Conservation (phyloP, 148 eudicot species). For the Dianthus caryophyllus region DNA sequence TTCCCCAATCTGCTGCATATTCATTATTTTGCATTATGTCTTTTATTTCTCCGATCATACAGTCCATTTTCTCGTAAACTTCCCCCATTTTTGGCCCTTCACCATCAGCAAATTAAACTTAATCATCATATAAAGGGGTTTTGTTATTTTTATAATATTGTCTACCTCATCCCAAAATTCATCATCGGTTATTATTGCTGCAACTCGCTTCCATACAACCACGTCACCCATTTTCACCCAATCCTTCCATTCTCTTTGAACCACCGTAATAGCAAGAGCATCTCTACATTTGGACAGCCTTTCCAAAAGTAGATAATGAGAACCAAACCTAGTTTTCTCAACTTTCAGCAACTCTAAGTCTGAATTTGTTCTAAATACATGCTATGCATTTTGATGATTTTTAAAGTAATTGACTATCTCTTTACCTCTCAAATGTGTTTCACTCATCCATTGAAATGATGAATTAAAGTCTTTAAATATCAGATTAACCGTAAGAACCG, state of each 20-base stretch:
- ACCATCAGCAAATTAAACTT: conserved; percentile 25
- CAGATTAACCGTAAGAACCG: conserved; percentile 14
- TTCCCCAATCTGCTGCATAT: not conserved
- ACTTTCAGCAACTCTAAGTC: conserved; percentile 25
- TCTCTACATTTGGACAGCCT: conserved; percentile 14
- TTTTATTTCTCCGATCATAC: conserved; percentile 23
- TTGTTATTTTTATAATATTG: conserved; percentile 4
- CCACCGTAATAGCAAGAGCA: conserved; percentile 9
- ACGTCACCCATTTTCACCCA: not conserved
- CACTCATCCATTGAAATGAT: not conserved
- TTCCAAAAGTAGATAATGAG: conserved; percentile 18
- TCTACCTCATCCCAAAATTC: conserved; percentile 23
- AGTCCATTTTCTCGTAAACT: conserved; percentile 31
- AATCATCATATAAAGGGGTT: conserved; percentile 15
- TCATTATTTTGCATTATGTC: conserved; percentile 11
- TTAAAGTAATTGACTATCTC: conserved; percentile 13
- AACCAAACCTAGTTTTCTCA: conserved; percentile 29
- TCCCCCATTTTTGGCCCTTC: conserved; percentile 28
- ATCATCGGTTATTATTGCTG: not conserved
- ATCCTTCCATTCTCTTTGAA: conserved; percentile 18
- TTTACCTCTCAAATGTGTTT: conserved; percentile 6
- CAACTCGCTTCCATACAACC: not conserved
- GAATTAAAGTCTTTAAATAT: conserved; percentile 14
- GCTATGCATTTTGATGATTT: conserved; percentile 13
- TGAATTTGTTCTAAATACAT: conserved; percentile 14